Percentiles rank a stretch among this genome's conserved stretches.
Evolutionary conservation across 768 basidiomycete genomes (phyloP).

Genomic region (Tulasnella sp.): DNA sequence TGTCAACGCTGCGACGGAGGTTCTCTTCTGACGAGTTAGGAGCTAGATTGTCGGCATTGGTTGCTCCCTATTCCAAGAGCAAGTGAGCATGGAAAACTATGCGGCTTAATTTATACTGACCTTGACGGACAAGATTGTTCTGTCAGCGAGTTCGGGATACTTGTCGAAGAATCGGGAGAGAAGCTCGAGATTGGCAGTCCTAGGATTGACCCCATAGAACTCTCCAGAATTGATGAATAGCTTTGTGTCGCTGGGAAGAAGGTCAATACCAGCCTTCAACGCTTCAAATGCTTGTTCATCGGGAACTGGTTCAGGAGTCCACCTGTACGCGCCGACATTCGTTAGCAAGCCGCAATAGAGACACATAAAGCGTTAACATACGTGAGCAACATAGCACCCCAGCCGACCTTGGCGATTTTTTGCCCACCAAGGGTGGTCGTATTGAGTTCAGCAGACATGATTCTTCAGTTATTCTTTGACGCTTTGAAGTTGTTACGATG

Average conservation of each 20-base stretch:
- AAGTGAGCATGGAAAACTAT: not conserved
- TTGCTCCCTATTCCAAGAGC: constrained; percentile 8
- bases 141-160: constrained; percentile 24
- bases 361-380: too few species aligned
- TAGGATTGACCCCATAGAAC: constrained; percentile 28
- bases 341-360: too few species aligned
- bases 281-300: constrained; percentile 51
- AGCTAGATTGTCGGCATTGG: not conserved
- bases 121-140: constrained; percentile 30
- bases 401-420: too few species aligned
- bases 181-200: constrained; percentile 27
- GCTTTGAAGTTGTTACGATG: too few species aligned
- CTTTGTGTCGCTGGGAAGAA: constrained; percentile 29
- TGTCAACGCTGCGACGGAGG: constrained; percentile 37
- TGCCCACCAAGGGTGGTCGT: too few species aligned
- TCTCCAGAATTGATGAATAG: constrained; percentile 36
- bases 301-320: constrained; percentile 34
- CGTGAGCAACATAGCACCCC: too few species aligned
- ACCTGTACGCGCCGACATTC: too few species aligned
- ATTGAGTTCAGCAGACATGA: too few species aligned
- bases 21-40: constrained; percentile 25
- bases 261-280: constrained; percentile 34
- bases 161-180: constrained; percentile 29
- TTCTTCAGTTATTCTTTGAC: too few species aligned
- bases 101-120: constrained; percentile 24